Conservation (phyloP, 352 stramenopile species). For the Pythium rishiriense region DNA sequence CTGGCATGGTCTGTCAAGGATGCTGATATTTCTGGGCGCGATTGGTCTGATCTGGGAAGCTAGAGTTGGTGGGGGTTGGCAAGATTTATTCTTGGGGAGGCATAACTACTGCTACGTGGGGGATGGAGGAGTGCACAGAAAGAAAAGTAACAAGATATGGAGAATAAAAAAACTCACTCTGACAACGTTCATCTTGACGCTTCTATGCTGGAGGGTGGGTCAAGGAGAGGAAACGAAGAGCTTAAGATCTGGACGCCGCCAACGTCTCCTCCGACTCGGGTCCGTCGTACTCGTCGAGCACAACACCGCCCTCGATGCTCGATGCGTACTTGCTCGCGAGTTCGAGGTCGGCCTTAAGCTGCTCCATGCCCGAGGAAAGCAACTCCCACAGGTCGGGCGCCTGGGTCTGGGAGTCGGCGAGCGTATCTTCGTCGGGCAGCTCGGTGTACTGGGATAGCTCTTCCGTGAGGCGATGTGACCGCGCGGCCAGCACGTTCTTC, state of each 20-base stretch:
- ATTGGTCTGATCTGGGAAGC: too few relatives aligned
- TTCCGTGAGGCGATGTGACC: slow-evolving; percentile 74
- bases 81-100: slow-evolving; percentile 24
- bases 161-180: background rate
- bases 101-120: slow-evolving; percentile 3
- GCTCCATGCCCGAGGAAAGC: slow-evolving; percentile 85
- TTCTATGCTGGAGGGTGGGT: background rate
- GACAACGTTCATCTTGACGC: background rate
- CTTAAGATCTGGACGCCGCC: slow-evolving; percentile 35
- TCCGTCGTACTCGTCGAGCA: slow-evolving; percentile 37
- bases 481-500: slow-evolving; percentile 82
- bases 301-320: slow-evolving; percentile 62
- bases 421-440: slow-evolving; percentile 64
- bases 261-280: slow-evolving; percentile 55
- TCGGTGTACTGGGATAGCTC: slow-evolving; percentile 86
- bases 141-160: background rate
- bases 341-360: slow-evolving; percentile 86
- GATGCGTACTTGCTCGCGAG: slow-evolving; percentile 85
- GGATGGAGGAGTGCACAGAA: background rate
- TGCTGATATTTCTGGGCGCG: background rate
- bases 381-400: slow-evolving; percentile 84
- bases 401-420: slow-evolving; percentile 52
- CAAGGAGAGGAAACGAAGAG: background rate
- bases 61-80: background rate
- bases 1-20: background rate